Base-by-base conservation (phyloP, 441 rosid genomes). In the Caryocar brasiliense region DNA sequence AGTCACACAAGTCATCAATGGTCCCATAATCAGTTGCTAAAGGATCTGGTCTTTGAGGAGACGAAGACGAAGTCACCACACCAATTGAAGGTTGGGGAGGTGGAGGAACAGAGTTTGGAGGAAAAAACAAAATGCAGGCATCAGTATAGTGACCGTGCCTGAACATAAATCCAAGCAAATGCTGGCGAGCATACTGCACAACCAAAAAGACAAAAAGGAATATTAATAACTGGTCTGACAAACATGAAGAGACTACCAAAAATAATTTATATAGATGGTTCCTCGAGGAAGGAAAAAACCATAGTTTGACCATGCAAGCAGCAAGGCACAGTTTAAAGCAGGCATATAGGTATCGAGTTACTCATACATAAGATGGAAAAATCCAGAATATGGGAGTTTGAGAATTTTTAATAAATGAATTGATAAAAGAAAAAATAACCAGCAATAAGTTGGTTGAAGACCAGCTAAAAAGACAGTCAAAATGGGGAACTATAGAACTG, bases 1-100 rank as follows among this genome's bases (percentile, higher is more conserved):
- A 58, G 50, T 85, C 95, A 59, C 95, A 92, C 59, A 92, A 70
- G 66, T 70, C 91, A 67, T 92, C 99, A 59, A 88, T 62, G 43
- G 86, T 92, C 48, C 99, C 99, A 75, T 83, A 85, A 56, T 92
- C 99, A 58, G 92, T 85, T 51, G 85, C 84, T 70, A 85, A 67
- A 53, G 95, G 92, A 75, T 92, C 99, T 28, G 70, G 72, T 67
- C 99, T 83, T 68, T 92, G 99, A 51, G 96, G 95, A 19, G 95
- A 82, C 25, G 85, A 83, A 52, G 98, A 75, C 28, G 94, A 79
- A 61, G 82, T 67, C 24, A 59, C 90, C 38, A 49, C 62, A 17
- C 84, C 86, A 68, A 67, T 55, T 10, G 77, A 80, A 43, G 90
- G 73, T 72, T 81, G 95, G 74, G 88, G 65, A 58, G 93, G 73